A percentile compares a stretch with the other conserved stretches of the same genome.
phyloP scores from a whole-genome alignment of 495 filamentous ascomycete genomes.

The Aspergillus diversus region DNA sequence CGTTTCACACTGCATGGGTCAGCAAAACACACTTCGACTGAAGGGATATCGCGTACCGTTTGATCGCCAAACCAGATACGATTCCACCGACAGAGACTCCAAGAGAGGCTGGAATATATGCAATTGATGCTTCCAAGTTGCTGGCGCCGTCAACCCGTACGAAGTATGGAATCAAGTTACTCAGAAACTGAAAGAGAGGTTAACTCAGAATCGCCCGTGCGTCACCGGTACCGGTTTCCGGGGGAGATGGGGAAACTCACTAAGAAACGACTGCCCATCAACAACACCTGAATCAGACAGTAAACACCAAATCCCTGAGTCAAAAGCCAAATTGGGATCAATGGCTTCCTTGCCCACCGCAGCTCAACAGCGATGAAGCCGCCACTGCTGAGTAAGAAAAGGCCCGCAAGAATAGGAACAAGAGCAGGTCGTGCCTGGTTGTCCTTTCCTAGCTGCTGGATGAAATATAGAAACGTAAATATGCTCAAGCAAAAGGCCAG shows the following conservation, averaged over 20 bases:
- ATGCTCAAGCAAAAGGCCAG: too few species aligned
- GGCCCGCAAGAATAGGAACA: neutral
- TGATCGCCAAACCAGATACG: slow-evolving; percentile 32
- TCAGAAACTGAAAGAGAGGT: slow-evolving; percentile 20
- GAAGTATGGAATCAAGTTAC: slow-evolving; percentile 31
- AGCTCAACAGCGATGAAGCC: slow-evolving; percentile 31
- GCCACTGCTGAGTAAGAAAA: slow-evolving; percentile 15
- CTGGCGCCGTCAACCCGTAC: slow-evolving; percentile 26
- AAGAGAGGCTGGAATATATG: slow-evolving; percentile 14
- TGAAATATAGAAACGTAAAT: neutral
- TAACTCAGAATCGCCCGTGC: too few species aligned
- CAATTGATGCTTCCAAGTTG: slow-evolving; percentile 22
- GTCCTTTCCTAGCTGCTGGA: slow-evolving; percentile 13
- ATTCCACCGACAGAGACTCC: slow-evolving; percentile 31
- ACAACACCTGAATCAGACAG: slow-evolving; percentile 24
- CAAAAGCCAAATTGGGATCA: slow-evolving; percentile 36
- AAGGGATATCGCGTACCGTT: slow-evolving; percentile 22
- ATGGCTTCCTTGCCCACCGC: slow-evolving; percentile 28
- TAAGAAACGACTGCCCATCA: slow-evolving; percentile 16
- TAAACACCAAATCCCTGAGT: slow-evolving; percentile 22
- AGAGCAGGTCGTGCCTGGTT: neutral
- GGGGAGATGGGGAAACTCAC: slow-evolving; percentile 19
- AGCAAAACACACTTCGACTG: too few species aligned
- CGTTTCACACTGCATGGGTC: slow-evolving; percentile 27
- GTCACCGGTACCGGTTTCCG: too few species aligned